Evolutionary conservation across 352 stramenopile genomes (phyloP), one percentile per base, ranked within the genome.

Genomic region (Phytophthora meadii): DNA sequence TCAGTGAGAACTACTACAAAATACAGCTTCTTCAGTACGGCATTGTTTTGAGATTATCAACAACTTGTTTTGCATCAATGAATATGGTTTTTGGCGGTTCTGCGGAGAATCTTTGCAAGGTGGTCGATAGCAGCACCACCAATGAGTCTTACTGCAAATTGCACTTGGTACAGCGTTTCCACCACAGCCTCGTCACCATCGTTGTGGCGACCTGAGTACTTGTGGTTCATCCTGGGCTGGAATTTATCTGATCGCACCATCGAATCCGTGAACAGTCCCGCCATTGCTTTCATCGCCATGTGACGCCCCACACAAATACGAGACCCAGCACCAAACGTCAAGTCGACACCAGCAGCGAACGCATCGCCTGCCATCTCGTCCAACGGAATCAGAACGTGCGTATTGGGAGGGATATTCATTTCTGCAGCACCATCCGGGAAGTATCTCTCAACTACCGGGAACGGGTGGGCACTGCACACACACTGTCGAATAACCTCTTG

Each of bases 261-360:
- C 0, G 25, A 30, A 58, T 77, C 64, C 7, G 58, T 77, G 12
- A 77, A 77, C 17, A 77, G 46, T 24, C 69, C 69, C 14, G 54
- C 34, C 69, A 77, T 74, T 8, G 64, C 64, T 65, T 77, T 77
- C 69, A 77, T 74, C 12, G 69, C 69, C 53, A 77, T 74, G 41
- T 71, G 69, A 37, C 69, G 69, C 14, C 69, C 69, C 19, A 67
- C 54, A 54, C 69, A 77, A 37, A 66, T 27, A 24, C 69, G 64
- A 37, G 64, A 52, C n/a, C 64, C 69, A 45, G 54, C 64, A 36
- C 69, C 69, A 62, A 77, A 77, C 4, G 64, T 71, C 30, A 77
- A 68, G 30, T 77, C 69, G 27, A 74, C 45, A 12, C 64, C 69
- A n/a, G 58, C 48, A 54, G 37, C 59, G 66, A 74, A 77, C 6